phyloP scores from a whole-genome alignment of 805 yeast genomes.

The Ogataea nitratoaversa region DNA sequence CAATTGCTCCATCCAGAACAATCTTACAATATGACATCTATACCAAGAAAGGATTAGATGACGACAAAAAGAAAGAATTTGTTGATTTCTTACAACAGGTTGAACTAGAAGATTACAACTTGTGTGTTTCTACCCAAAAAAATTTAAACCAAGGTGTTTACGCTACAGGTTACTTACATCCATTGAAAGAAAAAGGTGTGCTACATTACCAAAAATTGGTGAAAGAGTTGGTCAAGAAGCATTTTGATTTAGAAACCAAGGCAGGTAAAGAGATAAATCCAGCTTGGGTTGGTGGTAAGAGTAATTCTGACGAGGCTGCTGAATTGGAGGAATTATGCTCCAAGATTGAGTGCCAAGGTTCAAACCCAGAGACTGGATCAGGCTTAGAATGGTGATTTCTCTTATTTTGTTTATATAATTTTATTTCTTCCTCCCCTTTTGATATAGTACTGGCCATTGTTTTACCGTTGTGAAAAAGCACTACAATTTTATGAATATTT shows the following conservation, averaged over 20 bases:
- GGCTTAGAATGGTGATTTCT: conserved; percentile 25
- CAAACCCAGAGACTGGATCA: conserved; percentile 31
- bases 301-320: conserved; percentile 38
- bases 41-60: conserved; percentile 54
- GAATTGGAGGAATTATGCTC: conserved; percentile 49
- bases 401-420: not conserved
- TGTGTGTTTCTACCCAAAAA: conserved; percentile 56
- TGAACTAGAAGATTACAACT: conserved; percentile 57
- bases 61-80: conserved; percentile 52
- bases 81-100: conserved; percentile 61
- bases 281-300: conserved; percentile 40
- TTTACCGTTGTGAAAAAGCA: too few species aligned
- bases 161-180: conserved; percentile 56
- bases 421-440: not conserved
- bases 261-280: conserved; percentile 49
- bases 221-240: conserved; percentile 54
- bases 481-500: too few species aligned
- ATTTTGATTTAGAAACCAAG: conserved; percentile 41
- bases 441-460: too few species aligned
- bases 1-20: conserved; percentile 49
- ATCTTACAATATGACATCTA: conserved; percentile 57
- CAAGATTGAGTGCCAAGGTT: conserved; percentile 46
- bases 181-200: conserved; percentile 55
- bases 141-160: conserved; percentile 59
- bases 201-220: conserved; percentile 52